These are phyloP conservation scores for Ustulina deusta DNA, from an alignment of 2,329 filamentous ascomycete species.

Conservation along the genomic window DNA sequence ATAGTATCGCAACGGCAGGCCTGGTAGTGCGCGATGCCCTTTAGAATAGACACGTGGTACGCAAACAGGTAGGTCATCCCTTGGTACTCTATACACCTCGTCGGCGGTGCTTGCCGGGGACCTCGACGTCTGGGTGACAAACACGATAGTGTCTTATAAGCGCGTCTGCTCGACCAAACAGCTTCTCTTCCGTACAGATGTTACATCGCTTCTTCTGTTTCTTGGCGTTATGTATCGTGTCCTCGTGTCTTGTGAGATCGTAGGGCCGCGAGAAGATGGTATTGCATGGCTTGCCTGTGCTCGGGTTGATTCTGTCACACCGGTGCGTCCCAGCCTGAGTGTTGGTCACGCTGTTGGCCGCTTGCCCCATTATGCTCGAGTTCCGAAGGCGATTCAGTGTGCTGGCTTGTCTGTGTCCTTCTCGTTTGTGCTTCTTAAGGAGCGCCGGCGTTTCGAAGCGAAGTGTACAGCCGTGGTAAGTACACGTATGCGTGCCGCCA, in stretches of 20 bases:
- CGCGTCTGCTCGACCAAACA: slow-evolving; percentile 94
- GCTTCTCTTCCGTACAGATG: slow-evolving; percentile 95
- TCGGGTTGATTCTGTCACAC: slow-evolving; percentile 93
- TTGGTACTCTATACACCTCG: slow-evolving; percentile 44
- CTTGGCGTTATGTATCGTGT: slow-evolving; percentile 94
- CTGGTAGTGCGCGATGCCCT: not conserved
- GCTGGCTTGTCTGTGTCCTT: slow-evolving; percentile 85
- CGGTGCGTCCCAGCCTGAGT: slow-evolving; percentile 93
- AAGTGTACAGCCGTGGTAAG: slow-evolving; percentile 88
- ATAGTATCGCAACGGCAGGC: not conserved
- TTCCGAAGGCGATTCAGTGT: slow-evolving; percentile 57
- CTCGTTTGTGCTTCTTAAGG: slow-evolving; percentile 94
- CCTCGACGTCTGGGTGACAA: slow-evolving; percentile 89
- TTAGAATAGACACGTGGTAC: slow-evolving; percentile 21
- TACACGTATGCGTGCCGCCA: slow-evolving; percentile 93
- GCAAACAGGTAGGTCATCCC: not conserved
- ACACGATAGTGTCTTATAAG: slow-evolving; percentile 94
- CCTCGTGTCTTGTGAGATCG: slow-evolving; percentile 95
- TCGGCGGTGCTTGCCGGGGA: slow-evolving; percentile 71
- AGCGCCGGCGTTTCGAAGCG: slow-evolving; percentile 89
- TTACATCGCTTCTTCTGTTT: slow-evolving; percentile 96
- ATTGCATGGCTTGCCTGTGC: slow-evolving; percentile 93
- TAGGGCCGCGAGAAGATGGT: slow-evolving; percentile 96
- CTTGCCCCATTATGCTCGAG: slow-evolving; percentile 53
- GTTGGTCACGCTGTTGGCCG: slow-evolving; percentile 73